phyloP scores from a whole-genome alignment of 2,329 filamentous ascomycete genomes.

The Epichloe sp. region DNA sequence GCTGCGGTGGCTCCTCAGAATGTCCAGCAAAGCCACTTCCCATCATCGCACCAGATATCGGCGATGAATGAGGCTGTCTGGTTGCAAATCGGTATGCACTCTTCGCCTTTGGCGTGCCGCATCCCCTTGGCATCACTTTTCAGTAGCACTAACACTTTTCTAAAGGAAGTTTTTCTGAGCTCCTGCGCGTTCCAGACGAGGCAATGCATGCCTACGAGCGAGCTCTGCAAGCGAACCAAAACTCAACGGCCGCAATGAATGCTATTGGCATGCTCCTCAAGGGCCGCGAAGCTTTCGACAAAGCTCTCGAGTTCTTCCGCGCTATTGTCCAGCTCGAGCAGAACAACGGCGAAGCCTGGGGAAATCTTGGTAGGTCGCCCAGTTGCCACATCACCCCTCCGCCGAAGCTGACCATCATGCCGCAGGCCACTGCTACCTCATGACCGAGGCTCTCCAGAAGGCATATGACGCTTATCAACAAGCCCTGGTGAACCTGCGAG shows the following conservation, averaged over 20 bases:
- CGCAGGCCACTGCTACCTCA: constrained; percentile 88
- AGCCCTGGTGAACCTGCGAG: constrained; percentile 79
- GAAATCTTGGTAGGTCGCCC: constrained; percentile 63
- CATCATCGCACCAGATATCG: constrained; percentile 61
- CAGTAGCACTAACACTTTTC: background rate
- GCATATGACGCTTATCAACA: constrained; percentile 96
- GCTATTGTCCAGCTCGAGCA: constrained; percentile 81
- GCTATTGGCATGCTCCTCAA: constrained; percentile 85
- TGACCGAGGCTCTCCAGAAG: constrained; percentile 97
- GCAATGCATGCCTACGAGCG: constrained; percentile 85
- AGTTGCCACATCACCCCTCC: constrained; percentile 10
- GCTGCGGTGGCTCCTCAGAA: constrained; percentile 44
- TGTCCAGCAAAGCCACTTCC: constrained; percentile 43
- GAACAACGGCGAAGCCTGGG: constrained; percentile 91
- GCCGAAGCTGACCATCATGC: constrained; percentile 3
- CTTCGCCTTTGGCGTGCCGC: constrained; percentile 5
- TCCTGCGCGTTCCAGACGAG: constrained; percentile 78
- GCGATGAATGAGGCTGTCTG: constrained; percentile 78
- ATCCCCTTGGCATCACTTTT: background rate
- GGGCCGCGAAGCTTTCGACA: constrained; percentile 84
- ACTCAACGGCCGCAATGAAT: constrained; percentile 85
- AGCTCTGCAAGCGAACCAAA: constrained; percentile 74
- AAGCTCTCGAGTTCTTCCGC: constrained; percentile 85
- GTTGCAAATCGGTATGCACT: constrained; percentile 72
- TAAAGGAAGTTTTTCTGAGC: constrained; percentile 70